These are phyloP conservation scores for Babesia caballi DNA, from an alignment of 169 alveolate species.

Conservation along the genomic window DNA sequence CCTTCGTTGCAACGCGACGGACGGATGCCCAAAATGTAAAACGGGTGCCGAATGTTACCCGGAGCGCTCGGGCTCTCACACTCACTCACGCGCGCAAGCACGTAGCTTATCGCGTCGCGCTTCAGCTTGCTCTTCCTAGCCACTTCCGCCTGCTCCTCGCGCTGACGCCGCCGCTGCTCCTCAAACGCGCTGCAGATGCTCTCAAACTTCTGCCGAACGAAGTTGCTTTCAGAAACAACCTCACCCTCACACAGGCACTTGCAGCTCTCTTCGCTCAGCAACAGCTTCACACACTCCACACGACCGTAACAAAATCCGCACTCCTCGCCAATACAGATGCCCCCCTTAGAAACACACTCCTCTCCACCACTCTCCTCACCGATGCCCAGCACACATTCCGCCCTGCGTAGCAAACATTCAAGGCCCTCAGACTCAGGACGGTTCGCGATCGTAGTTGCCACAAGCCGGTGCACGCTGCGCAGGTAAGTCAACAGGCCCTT, in stretches of 20 bases:
- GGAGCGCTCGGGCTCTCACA: constrained; percentile 54
- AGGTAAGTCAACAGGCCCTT: not conserved
- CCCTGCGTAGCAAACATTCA: not conserved
- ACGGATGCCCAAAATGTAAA: constrained; percentile 68
- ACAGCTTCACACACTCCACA: constrained; percentile 30
- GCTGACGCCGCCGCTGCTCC: constrained; percentile 51
- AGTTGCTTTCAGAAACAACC: constrained; percentile 1
- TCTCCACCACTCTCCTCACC: too few relatives aligned
- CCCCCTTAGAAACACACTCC: too few relatives aligned
- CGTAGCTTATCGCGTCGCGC: constrained; percentile 72
- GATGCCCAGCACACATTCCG: too few relatives aligned
- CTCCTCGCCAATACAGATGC: too few relatives aligned
- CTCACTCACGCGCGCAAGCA: constrained; percentile 66
- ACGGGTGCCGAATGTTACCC: constrained; percentile 64
- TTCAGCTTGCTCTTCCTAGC: constrained; percentile 65
- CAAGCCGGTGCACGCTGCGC: not conserved
- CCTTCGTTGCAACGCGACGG: constrained; percentile 62
- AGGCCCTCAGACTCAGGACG: constrained; percentile 30
- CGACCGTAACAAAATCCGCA: not conserved
- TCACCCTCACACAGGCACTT: not conserved
- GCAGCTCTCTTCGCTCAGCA: constrained; percentile 25
- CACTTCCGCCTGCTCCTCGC: constrained; percentile 64
- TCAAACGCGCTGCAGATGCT: constrained; percentile 23
- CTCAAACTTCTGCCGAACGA: constrained; percentile 32
- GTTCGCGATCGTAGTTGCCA: constrained; percentile 10